Conservation (phyloP, 441 rosid species). For the Codiaeum variegatum region DNA sequence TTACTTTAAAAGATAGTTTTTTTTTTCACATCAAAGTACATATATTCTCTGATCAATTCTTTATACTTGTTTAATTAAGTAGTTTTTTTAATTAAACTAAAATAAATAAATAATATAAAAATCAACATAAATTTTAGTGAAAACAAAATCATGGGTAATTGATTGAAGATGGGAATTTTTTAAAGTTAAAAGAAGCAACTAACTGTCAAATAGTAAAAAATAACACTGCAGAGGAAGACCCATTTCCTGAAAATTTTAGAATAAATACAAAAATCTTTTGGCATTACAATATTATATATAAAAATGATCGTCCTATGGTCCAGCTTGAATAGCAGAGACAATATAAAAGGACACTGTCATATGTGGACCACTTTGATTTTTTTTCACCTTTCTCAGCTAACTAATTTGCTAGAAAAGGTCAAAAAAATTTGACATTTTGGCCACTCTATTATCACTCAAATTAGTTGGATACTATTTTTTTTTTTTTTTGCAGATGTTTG, state of each 20-base stretch:
- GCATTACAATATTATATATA: not conserved
- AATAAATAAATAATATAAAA: not conserved
- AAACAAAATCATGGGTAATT: conserved; percentile 5
- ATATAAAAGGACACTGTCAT: not conserved
- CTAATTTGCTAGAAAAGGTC: not conserved
- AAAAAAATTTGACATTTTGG: conserved; percentile 4
- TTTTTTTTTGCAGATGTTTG: conserved; percentile 72
- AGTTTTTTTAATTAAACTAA: too few relatives aligned
- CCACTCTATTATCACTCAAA: not conserved
- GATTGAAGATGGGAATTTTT: not conserved
- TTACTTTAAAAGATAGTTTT: too few relatives aligned
- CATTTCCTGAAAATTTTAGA: not conserved
- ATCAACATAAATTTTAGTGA: conserved; percentile 15
- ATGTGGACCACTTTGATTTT: not conserved
- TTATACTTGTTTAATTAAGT: too few relatives aligned
- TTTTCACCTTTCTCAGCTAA: not conserved
- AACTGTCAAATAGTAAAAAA: not conserved
- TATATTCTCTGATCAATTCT: too few relatives aligned
- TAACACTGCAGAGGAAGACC: not conserved
- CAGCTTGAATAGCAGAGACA: not conserved
- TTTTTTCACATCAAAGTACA: too few relatives aligned
- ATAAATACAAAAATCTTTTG: not conserved
- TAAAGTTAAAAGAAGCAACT: too few relatives aligned
- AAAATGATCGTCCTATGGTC: not conserved
- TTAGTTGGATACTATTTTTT: not conserved